phyloP scores from a whole-genome alignment of 805 yeast genomes.

The Millerago galiae region DNA sequence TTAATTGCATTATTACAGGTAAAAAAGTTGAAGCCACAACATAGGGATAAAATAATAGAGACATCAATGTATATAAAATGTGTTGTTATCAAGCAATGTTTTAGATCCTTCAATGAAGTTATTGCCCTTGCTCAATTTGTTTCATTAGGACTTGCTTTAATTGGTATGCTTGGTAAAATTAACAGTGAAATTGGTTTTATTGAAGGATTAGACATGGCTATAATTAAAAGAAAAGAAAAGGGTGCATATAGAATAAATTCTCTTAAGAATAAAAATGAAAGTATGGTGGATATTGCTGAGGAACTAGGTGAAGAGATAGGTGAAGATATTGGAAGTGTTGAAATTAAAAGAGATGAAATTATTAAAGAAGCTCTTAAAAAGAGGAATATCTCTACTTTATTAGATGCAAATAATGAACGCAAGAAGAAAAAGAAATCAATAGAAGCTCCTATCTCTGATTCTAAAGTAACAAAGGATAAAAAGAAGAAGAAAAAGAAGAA shows the following conservation, averaged over 20 bases:
- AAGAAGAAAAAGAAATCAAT: not conserved
- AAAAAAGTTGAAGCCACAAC: not conserved
- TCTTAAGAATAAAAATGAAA: not conserved
- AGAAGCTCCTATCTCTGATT: not conserved
- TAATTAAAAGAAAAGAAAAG: not conserved
- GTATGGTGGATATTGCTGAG: not conserved
- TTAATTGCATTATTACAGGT: conserved; percentile 26
- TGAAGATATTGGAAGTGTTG: conserved; percentile 17
- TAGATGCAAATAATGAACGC: not conserved
- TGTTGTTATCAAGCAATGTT: conserved; percentile 40
- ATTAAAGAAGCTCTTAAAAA: not conserved
- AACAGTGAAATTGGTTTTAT: conserved; percentile 17
- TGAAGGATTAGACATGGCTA: conserved; percentile 9
- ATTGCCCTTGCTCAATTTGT: conserved; percentile 74
- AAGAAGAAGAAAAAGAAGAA: conserved; percentile 41
- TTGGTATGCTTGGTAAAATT: conserved; percentile 50
- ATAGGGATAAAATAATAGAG: conserved; percentile 15
- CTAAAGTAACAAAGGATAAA: conserved; percentile 6
- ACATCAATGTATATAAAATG: conserved; percentile 1
- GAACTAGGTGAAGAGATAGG: conserved; percentile 28
- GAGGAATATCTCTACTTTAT: no score
- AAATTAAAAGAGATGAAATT: not conserved
- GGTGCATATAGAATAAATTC: not conserved
- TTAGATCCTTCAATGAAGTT: conserved; percentile 57
- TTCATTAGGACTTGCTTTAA: conserved; percentile 60